Conservation (phyloP, 495 filamentous ascomycete genomes). For the Podospora sp. region DNA sequence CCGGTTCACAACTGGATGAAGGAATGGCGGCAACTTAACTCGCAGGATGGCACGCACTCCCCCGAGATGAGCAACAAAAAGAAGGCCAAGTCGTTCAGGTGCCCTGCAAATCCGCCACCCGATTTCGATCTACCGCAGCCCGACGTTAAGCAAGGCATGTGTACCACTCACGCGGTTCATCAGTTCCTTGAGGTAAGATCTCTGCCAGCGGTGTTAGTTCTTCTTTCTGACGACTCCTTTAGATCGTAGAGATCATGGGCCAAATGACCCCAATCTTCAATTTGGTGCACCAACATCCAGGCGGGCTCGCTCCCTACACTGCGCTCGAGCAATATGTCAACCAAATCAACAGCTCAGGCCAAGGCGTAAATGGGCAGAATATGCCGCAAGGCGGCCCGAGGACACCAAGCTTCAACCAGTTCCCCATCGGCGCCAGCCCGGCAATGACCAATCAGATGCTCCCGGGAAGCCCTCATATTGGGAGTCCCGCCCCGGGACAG, state of each 20-base stretch:
- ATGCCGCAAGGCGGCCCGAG: conserved; percentile 45
- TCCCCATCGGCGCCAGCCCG: conserved; percentile 57
- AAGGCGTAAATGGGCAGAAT: conserved; percentile 46
- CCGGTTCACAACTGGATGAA: conserved; percentile 58
- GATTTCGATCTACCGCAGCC: conserved; percentile 65
- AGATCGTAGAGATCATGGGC: conserved; percentile 75
- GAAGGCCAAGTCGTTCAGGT: conserved; percentile 53
- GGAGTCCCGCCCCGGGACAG: conserved; percentile 59
- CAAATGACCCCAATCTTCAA: conserved; percentile 70
- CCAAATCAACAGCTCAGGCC: conserved; percentile 37
- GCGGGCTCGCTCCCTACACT: conserved; percentile 57
- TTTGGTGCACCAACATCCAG: conserved; percentile 62
- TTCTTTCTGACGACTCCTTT: conserved; percentile 9
- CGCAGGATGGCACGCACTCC: conserved; percentile 65
- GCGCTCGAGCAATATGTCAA: conserved; percentile 65
- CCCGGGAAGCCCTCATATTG: conserved; percentile 62
- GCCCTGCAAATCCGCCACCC: conserved; percentile 52
- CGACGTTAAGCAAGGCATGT: conserved; percentile 60
- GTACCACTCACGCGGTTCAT: conserved; percentile 62
- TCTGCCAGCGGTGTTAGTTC: conserved; percentile 1
- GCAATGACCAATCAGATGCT: conserved; percentile 57
- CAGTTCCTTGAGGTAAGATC: conserved; percentile 67
- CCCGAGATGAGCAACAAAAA: conserved; percentile 78
- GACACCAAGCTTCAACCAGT: conserved; percentile 55
- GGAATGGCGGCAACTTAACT: conserved; percentile 56